These are phyloP conservation scores for Fusarium torreyae DNA, from an alignment of 2,329 filamentous ascomycete species.

Conservation along the genomic window DNA sequence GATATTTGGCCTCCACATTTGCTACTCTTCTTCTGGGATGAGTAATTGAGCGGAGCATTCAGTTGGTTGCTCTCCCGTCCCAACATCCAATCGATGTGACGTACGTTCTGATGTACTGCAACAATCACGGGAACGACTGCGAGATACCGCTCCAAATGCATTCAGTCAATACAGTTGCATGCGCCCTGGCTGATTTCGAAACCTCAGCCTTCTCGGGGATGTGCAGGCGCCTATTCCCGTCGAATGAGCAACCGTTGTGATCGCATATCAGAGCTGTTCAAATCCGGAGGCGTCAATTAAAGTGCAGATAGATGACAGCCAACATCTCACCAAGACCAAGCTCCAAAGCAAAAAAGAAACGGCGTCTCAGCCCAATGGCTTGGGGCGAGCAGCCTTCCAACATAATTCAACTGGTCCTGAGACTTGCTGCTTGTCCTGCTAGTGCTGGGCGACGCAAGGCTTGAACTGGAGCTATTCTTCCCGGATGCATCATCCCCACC, in stretches of 20 bases:
- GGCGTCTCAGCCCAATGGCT: slow-evolving; percentile 9
- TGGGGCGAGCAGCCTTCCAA: slow-evolving; percentile 10
- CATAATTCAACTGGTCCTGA: slow-evolving; percentile 11
- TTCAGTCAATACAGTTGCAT: background rate
- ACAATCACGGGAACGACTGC: slow-evolving; percentile 7
- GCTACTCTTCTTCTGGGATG: slow-evolving; percentile 4
- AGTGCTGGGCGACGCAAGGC: slow-evolving; percentile 16
- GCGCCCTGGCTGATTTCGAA: slow-evolving; percentile 13
- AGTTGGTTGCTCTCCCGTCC: slow-evolving; percentile 38
- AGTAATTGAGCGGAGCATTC: slow-evolving; percentile 17
- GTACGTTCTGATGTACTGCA: slow-evolving; percentile 10
- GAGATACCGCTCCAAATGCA: slow-evolving; percentile 15
- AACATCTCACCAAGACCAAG: slow-evolving; percentile 12
- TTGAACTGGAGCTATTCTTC: background rate
- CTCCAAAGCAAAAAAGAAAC: slow-evolving; percentile 18
- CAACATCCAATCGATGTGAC: slow-evolving; percentile 30
- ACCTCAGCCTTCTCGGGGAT: slow-evolving; percentile 24
- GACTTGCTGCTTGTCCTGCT: slow-evolving; percentile 12
- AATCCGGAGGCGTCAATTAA: slow-evolving; percentile 8
- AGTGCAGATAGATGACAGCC: slow-evolving; percentile 6
- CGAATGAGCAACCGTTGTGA: slow-evolving; percentile 24
- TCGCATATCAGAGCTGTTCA: slow-evolving; percentile 12
- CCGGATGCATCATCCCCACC: slow-evolving; percentile 19
- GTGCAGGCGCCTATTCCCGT: slow-evolving; percentile 4
- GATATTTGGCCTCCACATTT: slow-evolving; percentile 16